Evolutionary conservation across 257 asterid genomes (phyloP).

Genomic region (Parsonsia alboflavescens): DNA sequence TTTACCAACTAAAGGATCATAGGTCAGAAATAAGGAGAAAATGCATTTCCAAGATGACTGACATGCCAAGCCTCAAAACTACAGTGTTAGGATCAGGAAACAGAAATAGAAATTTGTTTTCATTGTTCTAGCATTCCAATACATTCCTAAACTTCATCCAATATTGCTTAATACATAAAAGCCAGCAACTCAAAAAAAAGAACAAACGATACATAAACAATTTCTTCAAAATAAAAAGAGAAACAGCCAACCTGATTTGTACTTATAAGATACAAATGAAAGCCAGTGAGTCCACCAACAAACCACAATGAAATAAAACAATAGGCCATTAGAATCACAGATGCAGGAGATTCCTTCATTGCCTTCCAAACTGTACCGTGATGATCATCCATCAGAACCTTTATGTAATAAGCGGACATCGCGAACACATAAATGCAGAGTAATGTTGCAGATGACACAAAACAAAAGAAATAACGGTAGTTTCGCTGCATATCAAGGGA

Average conservation of each 20-base stretch:
- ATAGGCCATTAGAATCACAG: slow-evolving; percentile 73
- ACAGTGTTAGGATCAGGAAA: background rate
- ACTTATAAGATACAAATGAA: slow-evolving; percentile 85
- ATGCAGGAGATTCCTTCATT: slow-evolving; percentile 93
- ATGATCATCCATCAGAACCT: slow-evolving; percentile 75
- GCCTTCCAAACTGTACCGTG: slow-evolving; percentile 91
- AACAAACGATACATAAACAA: background rate
- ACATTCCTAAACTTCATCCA: slow-evolving; percentile 3
- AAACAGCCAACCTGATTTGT: slow-evolving; percentile 76
- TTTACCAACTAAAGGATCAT: background rate
- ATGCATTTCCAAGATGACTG: background rate
- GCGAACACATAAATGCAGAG: slow-evolving; percentile 92
- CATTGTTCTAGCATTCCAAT: background rate
- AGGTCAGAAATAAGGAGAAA: background rate
- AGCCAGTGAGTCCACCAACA: slow-evolving; percentile 98
- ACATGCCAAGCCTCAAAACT: background rate
- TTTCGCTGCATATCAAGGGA: slow-evolving; percentile 70
- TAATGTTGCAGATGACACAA: slow-evolving; percentile 81
- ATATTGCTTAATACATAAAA: background rate
- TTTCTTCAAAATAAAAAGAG: slow-evolving; percentile 10
- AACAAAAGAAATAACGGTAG: slow-evolving; percentile 91
- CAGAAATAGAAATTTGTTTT: background rate
- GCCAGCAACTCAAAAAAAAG: background rate
- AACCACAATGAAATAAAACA: slow-evolving; percentile 96
- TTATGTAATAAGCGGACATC: slow-evolving; percentile 78